Conservation (phyloP, 2,329 filamentous ascomycete species). For the Bipolaris cookei region DNA sequence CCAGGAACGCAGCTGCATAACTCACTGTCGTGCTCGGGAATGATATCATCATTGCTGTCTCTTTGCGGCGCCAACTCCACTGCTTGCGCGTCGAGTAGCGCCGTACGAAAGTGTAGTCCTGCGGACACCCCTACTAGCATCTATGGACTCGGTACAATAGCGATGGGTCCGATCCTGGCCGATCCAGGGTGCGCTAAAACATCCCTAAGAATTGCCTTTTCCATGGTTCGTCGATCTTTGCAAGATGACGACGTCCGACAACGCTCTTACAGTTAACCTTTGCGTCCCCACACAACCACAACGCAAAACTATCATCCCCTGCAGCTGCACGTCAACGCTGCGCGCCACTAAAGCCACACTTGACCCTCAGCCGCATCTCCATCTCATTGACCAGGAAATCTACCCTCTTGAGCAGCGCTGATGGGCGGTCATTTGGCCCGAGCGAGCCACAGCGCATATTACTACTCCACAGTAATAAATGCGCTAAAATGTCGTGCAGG, state of each 20-base stretch:
- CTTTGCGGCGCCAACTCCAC: conserved; percentile 2
- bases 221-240: conserved; percentile 14
- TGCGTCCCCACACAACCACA: not conserved
- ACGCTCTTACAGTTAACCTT: conserved; percentile 1
- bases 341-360: not conserved
- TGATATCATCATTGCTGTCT: conserved; percentile 10
- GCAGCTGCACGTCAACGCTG: conserved; percentile 13
- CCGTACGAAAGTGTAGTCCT: conserved; percentile 6
- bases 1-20: conserved; percentile 6
- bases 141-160: conserved; percentile 9
- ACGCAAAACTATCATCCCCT: not conserved
- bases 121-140: conserved; percentile 11
- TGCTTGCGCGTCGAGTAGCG: conserved; percentile 16
- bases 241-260: conserved; percentile 10
- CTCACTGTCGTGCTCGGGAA: not conserved
- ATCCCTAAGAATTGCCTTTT: conserved; percentile 11
- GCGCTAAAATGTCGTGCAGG: conserved; percentile 36
- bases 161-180: conserved; percentile 11
- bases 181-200: conserved; percentile 7
- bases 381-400: conserved; percentile 11
- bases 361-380: conserved; percentile 6
- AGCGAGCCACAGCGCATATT: conserved; percentile 20
- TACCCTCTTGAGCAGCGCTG: conserved; percentile 15
- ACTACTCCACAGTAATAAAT: conserved; percentile 25
- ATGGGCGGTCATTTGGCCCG: conserved; percentile 24